Evolutionary conservation across 1,284 basidiomycete species (phyloP), one percentile per base, ranked within the genome.

Genomic region (Puccinia sorghi): DNA sequence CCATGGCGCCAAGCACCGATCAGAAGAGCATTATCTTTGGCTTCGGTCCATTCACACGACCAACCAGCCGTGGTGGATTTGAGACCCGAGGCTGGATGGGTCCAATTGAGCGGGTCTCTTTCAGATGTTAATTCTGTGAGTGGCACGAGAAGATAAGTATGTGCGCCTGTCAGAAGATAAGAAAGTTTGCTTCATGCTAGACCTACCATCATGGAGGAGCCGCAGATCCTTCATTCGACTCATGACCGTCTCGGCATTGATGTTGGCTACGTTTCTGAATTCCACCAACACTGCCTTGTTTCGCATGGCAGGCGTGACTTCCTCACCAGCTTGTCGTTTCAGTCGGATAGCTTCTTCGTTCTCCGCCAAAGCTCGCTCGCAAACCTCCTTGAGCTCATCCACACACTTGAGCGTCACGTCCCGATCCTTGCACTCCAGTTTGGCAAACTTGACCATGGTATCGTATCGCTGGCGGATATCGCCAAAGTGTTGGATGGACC

Each of bases 161-260:
- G 39, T 6, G n/a, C 67, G 12, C 25, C 25, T 37, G 22, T 43
- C 39, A 22, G 17, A 54, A 13, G n/a, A 13, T 48, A 71, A 43
- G 52, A 32, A 41, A 64, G 43, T 22, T 27, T 32, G 20, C 41
- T n/a, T 9, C 9, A 3, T 12, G 25, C 22, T 43, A 54, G n/a
- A 64, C 76, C 37, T 71, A 83, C 83, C 82, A 83, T 92, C 90
- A 85, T 91, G 93, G 46, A 99, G 87, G 56, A 97, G 92, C 80
- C 91, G 91, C 75, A 99, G 89, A 84, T 97, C 95, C 71, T 92
- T 91, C 84, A 93, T 88, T 50, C 97, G 90, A 22, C 92, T 93
- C 72, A 97, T 88, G 54, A 97, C 92, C 0, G 97, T 99, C 85
- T 98, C 96, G 22, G 97, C 97, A 84, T 99, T 99, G 87, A 99